Conservation (phyloP, 495 filamentous ascomycete species). For the Extremus antarcticus region DNA sequence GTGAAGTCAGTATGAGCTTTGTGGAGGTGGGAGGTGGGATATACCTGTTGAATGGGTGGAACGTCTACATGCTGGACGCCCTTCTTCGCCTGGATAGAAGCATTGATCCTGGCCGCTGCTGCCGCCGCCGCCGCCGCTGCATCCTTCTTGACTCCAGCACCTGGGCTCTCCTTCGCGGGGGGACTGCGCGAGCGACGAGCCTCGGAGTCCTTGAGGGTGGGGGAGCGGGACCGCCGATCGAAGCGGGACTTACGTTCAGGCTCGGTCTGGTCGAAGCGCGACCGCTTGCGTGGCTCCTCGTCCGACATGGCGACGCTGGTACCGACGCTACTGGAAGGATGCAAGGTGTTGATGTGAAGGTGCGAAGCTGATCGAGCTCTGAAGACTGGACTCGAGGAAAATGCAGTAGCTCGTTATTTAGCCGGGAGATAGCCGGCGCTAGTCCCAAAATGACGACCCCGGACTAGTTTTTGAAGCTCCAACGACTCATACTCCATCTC, state of each 20-base stretch:
- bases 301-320: conserved; percentile 54
- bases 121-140: conserved; percentile 68
- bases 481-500: too few relatives aligned
- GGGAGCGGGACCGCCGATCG: conserved; percentile 79
- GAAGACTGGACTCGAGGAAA: not conserved
- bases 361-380: not conserved
- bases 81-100: conserved; percentile 81
- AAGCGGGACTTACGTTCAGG: conserved; percentile 66
- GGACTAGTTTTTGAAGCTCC: too few relatives aligned
- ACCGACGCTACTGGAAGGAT: too few relatives aligned
- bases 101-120: conserved; percentile 89
- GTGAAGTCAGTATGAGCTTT: conserved; percentile 20
- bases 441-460: too few relatives aligned
- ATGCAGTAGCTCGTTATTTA: too few relatives aligned
- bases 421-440: too few relatives aligned
- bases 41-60: conserved; percentile 66
- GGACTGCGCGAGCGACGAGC: conserved; percentile 72
- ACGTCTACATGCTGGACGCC: conserved; percentile 91
- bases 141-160: conserved; percentile 35
- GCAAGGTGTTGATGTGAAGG: not conserved
- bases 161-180: conserved; percentile 47
- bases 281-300: conserved; percentile 73
- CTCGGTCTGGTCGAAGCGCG: conserved; percentile 83
- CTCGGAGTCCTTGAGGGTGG: conserved; percentile 46
- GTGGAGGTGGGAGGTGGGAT: conserved; percentile 4